These are phyloP conservation scores for Strobilomyces echinocephalus DNA, from an alignment of 768 basidiomycete species.

Conservation along the genomic window DNA sequence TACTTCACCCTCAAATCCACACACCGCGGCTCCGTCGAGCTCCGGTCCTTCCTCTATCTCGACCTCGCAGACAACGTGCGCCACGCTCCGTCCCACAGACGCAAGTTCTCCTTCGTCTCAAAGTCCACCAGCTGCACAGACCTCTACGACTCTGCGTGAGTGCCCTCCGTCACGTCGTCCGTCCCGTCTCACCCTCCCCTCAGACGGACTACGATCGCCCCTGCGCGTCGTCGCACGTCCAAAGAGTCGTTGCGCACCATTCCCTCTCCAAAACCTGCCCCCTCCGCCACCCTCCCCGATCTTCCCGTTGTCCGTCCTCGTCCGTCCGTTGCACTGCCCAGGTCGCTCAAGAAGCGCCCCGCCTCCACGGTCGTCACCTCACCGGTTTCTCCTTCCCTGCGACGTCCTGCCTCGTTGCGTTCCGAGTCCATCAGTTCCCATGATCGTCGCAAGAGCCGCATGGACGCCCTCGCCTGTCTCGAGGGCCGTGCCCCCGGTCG, in stretches of 20 bases:
- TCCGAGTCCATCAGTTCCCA: conserved; percentile 42
- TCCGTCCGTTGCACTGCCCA: not conserved
- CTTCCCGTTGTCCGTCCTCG: conserved; percentile 25
- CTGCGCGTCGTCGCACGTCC: conserved; percentile 30
- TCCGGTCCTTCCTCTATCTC: conserved; percentile 63
- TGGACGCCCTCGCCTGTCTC: conserved; percentile 58
- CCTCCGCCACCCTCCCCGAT: conserved; percentile 48
- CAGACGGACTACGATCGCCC: conserved; percentile 21
- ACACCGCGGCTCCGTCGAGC: conserved; percentile 36
- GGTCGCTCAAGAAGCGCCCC: conserved; percentile 6
- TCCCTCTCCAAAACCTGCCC: conserved; percentile 59
- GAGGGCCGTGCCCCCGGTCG: conserved; percentile 44
- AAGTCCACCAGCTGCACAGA: conserved; percentile 28
- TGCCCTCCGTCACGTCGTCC: not conserved
- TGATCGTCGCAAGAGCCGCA: conserved; percentile 45
- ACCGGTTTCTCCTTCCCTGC: conserved; percentile 14
- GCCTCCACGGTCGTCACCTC: conserved; percentile 20
- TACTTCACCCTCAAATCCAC: conserved; percentile 44
- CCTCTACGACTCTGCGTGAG: conserved; percentile 13
- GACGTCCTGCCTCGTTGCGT: conserved; percentile 14
- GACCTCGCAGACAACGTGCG: conserved; percentile 56
- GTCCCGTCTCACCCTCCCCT: not conserved
- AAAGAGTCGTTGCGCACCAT: conserved; percentile 44
- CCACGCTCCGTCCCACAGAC: conserved; percentile 36
- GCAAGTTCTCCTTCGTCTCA: conserved; percentile 30